Percentiles rank a stretch among this genome's conserved stretches.
Conservation (phyloP, 108 stramenopile species). For the Aureococcus anophagefferens region DNA sequence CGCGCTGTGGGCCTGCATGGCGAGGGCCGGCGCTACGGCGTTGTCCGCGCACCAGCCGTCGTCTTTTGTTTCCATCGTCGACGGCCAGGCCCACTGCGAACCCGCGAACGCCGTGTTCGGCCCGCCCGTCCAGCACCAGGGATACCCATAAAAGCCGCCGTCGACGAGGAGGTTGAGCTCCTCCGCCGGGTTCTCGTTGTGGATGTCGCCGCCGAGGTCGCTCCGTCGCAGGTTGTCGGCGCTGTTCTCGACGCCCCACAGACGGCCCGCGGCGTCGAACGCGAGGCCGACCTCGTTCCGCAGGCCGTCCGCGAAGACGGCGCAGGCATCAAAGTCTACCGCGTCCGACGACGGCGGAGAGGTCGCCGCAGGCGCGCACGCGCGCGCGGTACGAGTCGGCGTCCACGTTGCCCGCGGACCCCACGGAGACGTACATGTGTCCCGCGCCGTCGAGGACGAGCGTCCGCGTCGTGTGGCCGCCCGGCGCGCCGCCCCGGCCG, state of each 20-base stretch:
- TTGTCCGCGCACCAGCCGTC: slow-evolving; percentile 57
- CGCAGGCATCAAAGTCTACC: slow-evolving; percentile 40
- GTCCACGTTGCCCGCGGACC: slow-evolving; percentile 47
- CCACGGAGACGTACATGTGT: slow-evolving; percentile 53
- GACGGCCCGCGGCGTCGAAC: slow-evolving; percentile 49
- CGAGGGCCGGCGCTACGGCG: slow-evolving; percentile 31
- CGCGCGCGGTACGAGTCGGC: slow-evolving; percentile 46
- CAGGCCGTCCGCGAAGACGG: slow-evolving; percentile 65
- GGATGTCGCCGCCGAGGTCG: slow-evolving; percentile 52
- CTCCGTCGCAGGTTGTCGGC: slow-evolving; percentile 49
- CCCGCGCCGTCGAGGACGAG: slow-evolving; percentile 37
- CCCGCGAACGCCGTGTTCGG: no score
- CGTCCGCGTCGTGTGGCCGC: slow-evolving; percentile 59
- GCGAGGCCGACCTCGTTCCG: slow-evolving; percentile 65
- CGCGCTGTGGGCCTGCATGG: slow-evolving; percentile 63
- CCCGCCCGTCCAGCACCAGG: slow-evolving; percentile 55
- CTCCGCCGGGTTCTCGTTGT: slow-evolving; percentile 57
- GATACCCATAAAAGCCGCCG: slow-evolving; percentile 58
- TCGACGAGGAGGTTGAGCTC: slow-evolving; percentile 58
- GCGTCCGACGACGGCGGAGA: slow-evolving; percentile 13
- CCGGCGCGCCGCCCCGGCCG: slow-evolving; percentile 40
- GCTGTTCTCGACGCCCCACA: slow-evolving; percentile 68
- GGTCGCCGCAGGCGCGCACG: slow-evolving; percentile 46
- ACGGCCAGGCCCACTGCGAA: slow-evolving; percentile 67
- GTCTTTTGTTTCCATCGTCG: no score